phyloP scores from a whole-genome alignment of 805 yeast species.

The Cyberlindnera galapagoensis region DNA sequence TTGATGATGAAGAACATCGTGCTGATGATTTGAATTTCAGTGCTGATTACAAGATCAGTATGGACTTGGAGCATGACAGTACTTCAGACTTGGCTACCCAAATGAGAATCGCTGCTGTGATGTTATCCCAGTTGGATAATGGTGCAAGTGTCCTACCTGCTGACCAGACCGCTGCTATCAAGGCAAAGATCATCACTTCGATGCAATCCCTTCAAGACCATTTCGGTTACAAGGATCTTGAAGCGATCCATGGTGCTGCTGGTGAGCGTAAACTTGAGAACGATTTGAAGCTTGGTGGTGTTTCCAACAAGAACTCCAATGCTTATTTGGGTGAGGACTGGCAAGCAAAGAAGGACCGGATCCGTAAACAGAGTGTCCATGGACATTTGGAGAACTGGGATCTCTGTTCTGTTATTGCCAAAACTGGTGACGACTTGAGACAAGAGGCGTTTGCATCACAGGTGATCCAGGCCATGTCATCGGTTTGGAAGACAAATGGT shows the following conservation, averaged over 20 bases:
- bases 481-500: constrained; percentile 67
- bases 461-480: constrained; percentile 78
- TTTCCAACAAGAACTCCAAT: constrained; percentile 32
- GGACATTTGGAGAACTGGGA: constrained; percentile 95
- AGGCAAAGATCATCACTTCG: constrained; percentile 60
- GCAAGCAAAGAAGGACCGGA: constrained; percentile 74
- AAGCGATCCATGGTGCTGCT: constrained; percentile 56
- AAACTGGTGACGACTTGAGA: constrained; percentile 91
- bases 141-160: constrained; percentile 44
- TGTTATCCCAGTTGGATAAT: constrained; percentile 84
- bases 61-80: constrained; percentile 12
- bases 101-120: constrained; percentile 93
- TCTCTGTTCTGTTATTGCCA: constrained; percentile 88
- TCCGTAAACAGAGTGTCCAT: constrained; percentile 66
- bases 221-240: constrained; percentile 45
- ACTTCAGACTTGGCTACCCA: constrained; percentile 63
- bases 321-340: constrained; percentile 89
- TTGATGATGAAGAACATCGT: constrained; percentile 28
- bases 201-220: constrained; percentile 75
- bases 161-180: constrained; percentile 58
- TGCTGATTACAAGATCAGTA: constrained; percentile 24
- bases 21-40: constrained; percentile 32
- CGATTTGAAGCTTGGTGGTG: constrained; percentile 81
- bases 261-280: constrained; percentile 92
- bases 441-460: constrained; percentile 99